Base-by-base conservation (phyloP, 768 basidiomycete species). In the Tylopilus subfusipes region DNA sequence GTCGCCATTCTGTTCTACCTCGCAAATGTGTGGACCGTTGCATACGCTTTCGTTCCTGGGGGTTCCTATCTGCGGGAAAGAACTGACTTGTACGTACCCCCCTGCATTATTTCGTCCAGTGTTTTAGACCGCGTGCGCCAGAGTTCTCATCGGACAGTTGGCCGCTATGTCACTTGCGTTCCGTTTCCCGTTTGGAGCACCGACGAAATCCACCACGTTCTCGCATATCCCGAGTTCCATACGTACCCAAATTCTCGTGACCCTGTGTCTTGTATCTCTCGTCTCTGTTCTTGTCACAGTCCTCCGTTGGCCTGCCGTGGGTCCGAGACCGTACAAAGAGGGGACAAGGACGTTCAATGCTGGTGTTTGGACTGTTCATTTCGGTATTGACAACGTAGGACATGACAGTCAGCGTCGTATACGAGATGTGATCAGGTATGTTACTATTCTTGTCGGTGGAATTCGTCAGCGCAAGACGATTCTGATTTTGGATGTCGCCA, bases 281-380 rank as follows among this genome's bases (percentile, higher is more conserved):
- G 53, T 73, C 13, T 83, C 86, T 16, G 68, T 85, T 25, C 65
- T 83, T 12, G 73, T 76, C 16, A 80, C 85, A 2, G 55, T 84
- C 7, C 81, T 82, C 52, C 77, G 76, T 21, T 75, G 80, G 61
- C 86, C 88, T 0, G 66, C 68, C 2, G 51, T 63, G 0, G 68
- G 77, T 18, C 81, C 84, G 1, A 70, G 65, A 24, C 85, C 89
- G 4, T 84, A 82, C 70, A 83, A 83, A 50, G 72, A 82, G 25
- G 83, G 81, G 4, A 77, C 83, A 16, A 75, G 88, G 29, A 77
- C 89, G n/a, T 73, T 93, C 40, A 86, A 83, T 19, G 85, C 88
- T 5, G 93, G 89, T 4, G 91, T 95, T 27, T 95, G 92, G 93
- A 92, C 93, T 0, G 78, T 96, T 24, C 93, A 96, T 68, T 96